Evolutionary conservation across 2,329 filamentous ascomycete genomes (phyloP).

Genomic region (Chalara sp.): DNA sequence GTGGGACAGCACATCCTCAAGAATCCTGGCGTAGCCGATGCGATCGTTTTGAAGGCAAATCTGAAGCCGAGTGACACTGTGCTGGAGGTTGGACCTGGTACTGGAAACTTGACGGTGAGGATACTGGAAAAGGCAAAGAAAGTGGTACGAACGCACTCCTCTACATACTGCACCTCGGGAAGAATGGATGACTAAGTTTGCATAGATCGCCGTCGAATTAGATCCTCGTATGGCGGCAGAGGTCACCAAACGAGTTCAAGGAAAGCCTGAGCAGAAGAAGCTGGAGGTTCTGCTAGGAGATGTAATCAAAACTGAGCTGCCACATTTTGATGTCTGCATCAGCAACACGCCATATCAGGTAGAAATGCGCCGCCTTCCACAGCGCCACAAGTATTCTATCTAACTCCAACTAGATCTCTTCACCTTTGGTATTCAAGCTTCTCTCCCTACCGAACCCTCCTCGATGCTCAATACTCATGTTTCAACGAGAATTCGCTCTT

Average conservation of each 20-base stretch:
- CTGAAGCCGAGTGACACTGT: conserved; percentile 88
- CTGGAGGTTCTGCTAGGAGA: conserved; percentile 87
- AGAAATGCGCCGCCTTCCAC: conserved; percentile 6
- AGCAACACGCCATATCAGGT: conserved; percentile 59
- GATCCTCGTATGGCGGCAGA: conserved; percentile 91
- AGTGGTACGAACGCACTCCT: conserved; percentile 19
- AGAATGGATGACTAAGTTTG: too few relatives aligned
- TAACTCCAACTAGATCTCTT: conserved; percentile 59
- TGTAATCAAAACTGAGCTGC: conserved; percentile 73
- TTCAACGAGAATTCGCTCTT: conserved; percentile 91
- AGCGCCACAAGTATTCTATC: not conserved
- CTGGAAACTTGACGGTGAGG: conserved; percentile 80
- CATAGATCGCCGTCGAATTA: conserved; percentile 71
- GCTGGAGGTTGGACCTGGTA: conserved; percentile 87
- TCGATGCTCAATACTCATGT: conserved; percentile 84
- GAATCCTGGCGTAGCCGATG: conserved; percentile 77
- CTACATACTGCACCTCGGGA: too few relatives aligned
- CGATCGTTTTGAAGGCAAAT: conserved; percentile 78
- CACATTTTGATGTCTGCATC: conserved; percentile 79
- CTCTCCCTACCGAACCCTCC: conserved; percentile 77
- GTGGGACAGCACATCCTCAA: conserved; percentile 80
- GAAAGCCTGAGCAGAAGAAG: conserved; percentile 74
- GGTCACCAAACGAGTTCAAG: conserved; percentile 88
- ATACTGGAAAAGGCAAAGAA: conserved; percentile 85
- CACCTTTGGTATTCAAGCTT: conserved; percentile 81